These are phyloP conservation scores for Ceratobasidium sp. DNA, from an alignment of 1,284 basidiomycete genomes.

Conservation along the genomic window DNA sequence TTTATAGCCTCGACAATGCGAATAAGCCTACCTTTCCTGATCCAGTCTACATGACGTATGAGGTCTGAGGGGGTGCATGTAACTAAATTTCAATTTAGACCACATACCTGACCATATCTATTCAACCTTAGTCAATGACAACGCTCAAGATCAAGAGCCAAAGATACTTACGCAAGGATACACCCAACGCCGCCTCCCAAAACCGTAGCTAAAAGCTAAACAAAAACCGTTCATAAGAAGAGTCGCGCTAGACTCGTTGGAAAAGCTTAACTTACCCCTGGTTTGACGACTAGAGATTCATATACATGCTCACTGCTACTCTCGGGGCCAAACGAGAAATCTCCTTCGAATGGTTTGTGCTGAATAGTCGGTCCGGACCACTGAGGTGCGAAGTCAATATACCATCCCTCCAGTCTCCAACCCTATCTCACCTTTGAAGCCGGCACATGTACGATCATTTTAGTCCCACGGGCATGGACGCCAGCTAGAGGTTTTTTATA, in stretches of 20 bases:
- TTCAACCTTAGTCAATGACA: neutral
- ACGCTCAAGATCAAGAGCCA: neutral
- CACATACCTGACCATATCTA: constrained; percentile 32
- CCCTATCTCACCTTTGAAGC: constrained; percentile 48
- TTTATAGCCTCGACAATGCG: neutral
- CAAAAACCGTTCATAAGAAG: neutral
- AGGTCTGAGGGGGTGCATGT: neutral
- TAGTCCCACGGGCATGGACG: constrained; percentile 48
- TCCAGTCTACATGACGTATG: constrained; percentile 4
- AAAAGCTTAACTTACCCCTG: constrained; percentile 46
- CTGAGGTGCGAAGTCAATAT: constrained; percentile 41
- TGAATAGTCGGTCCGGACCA: constrained; percentile 52
- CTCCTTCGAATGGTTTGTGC: constrained; percentile 50
- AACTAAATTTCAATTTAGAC: neutral
- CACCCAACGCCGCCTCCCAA: constrained; percentile 51
- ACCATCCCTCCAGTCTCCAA: neutral
- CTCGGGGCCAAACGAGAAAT: constrained; percentile 50
- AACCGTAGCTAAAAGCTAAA: constrained; percentile 48
- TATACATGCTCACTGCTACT: constrained; percentile 51
- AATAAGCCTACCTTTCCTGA: constrained; percentile 19
- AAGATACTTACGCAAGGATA: constrained; percentile 49
- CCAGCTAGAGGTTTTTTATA: constrained; percentile 43
- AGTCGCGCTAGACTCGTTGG: neutral
- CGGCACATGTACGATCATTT: constrained; percentile 52
- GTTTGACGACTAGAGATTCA: constrained; percentile 48